These are phyloP conservation scores for Chlamydomonas sphaeroides DNA, from an alignment of 139 green algal species.

Conservation along the genomic window DNA sequence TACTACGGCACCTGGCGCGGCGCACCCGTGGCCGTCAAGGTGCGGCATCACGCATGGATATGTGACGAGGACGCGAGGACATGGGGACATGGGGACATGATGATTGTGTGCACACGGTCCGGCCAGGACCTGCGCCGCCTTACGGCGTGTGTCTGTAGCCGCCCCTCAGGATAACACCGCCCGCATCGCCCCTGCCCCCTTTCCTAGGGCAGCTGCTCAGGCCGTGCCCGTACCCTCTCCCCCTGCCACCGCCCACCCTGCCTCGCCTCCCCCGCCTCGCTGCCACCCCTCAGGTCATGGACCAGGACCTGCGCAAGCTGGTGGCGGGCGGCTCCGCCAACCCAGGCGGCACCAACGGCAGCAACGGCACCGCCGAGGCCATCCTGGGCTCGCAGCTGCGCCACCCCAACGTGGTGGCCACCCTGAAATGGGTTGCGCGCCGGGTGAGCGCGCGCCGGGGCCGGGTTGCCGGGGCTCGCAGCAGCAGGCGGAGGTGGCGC, in stretches of 20 bases:
- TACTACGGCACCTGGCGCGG: conserved; percentile 50
- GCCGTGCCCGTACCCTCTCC: too few relatives aligned
- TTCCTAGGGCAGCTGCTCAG: too few relatives aligned
- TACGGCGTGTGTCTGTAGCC: background rate
- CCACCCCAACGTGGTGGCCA: conserved; percentile 56
- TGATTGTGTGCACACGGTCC: too few relatives aligned
- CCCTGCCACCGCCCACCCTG: background rate
- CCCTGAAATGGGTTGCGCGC: conserved; percentile 49
- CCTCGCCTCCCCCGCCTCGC: background rate
- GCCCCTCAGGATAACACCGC: background rate
- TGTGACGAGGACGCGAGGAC: too few relatives aligned
- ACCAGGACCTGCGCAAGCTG: conserved; percentile 29
- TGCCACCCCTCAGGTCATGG: conserved; percentile 30
- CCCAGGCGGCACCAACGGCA: too few relatives aligned
- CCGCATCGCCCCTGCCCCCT: too few relatives aligned
- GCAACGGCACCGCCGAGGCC: conserved; percentile 31
- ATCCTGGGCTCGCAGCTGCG: conserved; percentile 43
- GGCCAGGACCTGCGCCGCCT: background rate
- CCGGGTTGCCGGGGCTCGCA: too few relatives aligned
- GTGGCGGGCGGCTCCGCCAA: background rate
- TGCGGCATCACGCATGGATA: too few relatives aligned
- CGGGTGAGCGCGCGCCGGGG: background rate
- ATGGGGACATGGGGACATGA: too few relatives aligned
- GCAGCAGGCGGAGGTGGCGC: background rate
- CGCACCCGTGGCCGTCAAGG: conserved; percentile 57